Evolutionary conservation across 768 basidiomycete species (phyloP).

Genomic region (Leccinum boreale): DNA sequence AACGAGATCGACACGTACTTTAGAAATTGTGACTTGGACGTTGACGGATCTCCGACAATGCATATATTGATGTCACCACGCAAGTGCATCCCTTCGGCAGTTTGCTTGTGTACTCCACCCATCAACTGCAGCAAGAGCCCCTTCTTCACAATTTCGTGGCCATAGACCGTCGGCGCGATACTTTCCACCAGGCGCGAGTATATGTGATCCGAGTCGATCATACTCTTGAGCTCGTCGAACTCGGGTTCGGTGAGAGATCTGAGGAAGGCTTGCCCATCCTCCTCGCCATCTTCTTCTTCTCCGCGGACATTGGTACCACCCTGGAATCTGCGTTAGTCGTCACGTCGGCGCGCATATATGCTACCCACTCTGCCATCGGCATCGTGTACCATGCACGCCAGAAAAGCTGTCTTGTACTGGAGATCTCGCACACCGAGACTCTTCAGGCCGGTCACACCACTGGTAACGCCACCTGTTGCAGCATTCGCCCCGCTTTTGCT

Average conservation of each 20-base stretch:
- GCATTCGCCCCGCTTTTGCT: slow-evolving; percentile 58
- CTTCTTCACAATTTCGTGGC: slow-evolving; percentile 99
- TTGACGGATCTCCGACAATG: slow-evolving; percentile 95
- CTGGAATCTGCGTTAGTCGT: slow-evolving; percentile 36
- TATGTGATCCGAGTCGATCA: slow-evolving; percentile 94
- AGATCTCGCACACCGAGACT: slow-evolving; percentile 91
- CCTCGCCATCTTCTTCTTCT: slow-evolving; percentile 78
- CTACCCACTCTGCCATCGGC: slow-evolving; percentile 79
- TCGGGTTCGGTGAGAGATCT: slow-evolving; percentile 89
- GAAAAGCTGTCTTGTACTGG: slow-evolving; percentile 97
- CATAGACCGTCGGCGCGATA: slow-evolving; percentile 97
- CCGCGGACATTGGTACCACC: slow-evolving; percentile 85
- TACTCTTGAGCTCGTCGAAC: slow-evolving; percentile 88
- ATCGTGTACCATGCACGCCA: slow-evolving; percentile 96
- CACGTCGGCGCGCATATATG: background rate
- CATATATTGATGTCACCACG: slow-evolving; percentile 98
- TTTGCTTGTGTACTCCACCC: slow-evolving; percentile 98
- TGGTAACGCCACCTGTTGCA: slow-evolving; percentile 60
- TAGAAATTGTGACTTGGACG: slow-evolving; percentile 97
- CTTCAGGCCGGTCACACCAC: slow-evolving; percentile 92
- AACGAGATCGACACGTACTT: slow-evolving; percentile 57
- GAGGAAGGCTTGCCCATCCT: slow-evolving; percentile 80
- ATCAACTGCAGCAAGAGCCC: slow-evolving; percentile 93
- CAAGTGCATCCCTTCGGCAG: slow-evolving; percentile 94
- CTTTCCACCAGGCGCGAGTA: slow-evolving; percentile 91